Evolutionary conservation across 305 asterid genomes (phyloP).

Genomic region (Ilex paraguariensis): DNA sequence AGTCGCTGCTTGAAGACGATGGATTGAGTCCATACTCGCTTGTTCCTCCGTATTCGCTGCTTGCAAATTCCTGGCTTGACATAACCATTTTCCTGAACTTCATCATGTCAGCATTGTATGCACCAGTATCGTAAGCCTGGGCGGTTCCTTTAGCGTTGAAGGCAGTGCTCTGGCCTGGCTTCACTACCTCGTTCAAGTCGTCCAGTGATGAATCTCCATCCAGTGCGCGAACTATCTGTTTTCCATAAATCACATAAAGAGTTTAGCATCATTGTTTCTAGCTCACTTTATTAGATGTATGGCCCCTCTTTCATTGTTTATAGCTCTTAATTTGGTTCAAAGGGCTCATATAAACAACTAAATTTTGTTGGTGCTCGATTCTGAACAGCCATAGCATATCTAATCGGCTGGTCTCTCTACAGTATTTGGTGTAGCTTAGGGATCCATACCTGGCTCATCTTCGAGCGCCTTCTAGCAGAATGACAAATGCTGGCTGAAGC

Average conservation of each 20-base stretch:
- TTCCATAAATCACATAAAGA: background rate
- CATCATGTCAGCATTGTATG: constrained; percentile 45
- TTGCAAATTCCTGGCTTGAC: constrained; percentile 30
- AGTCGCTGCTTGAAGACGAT: constrained; percentile 33
- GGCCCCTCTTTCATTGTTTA: too few relatives aligned
- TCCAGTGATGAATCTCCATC: constrained; percentile 66
- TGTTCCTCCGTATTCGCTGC: constrained; percentile 37
- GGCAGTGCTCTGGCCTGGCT: constrained; percentile 12
- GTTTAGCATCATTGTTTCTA: too few relatives aligned
- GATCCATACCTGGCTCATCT: constrained; percentile 61
- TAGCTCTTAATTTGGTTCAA: too few relatives aligned
- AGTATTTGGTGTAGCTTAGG: background rate
- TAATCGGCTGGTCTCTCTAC: background rate
- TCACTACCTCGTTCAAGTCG: constrained; percentile 35
- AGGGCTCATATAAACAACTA: too few relatives aligned
- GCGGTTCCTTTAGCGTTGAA: constrained; percentile 18
- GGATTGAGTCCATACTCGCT: constrained; percentile 45
- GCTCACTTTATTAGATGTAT: too few relatives aligned
- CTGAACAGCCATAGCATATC: too few relatives aligned
- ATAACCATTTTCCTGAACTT: constrained; percentile 53
- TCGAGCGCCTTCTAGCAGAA: constrained; percentile 69
- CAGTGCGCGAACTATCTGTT: constrained; percentile 52
- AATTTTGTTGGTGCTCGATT: too few relatives aligned
- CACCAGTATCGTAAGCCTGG: constrained; percentile 38
- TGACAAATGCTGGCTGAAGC: constrained; percentile 64